A percentile compares a stretch with the other conserved stretches of the same genome.
Conservation (phyloP, 352 stramenopile genomes). For the Globisporangium yorkense region DNA sequence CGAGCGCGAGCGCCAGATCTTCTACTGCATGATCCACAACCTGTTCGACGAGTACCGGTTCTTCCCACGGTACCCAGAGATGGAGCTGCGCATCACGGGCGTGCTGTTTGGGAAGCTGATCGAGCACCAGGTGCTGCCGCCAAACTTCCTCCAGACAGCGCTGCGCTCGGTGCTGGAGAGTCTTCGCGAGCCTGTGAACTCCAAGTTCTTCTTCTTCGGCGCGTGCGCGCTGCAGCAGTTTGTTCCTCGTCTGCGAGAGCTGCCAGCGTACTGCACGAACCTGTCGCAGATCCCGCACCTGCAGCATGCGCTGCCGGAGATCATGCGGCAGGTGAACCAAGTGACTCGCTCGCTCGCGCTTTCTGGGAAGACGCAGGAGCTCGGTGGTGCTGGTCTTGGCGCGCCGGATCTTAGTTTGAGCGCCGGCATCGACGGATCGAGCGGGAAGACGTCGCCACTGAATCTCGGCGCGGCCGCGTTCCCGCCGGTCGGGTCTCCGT, state of each 20-base stretch:
- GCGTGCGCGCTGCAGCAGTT: slow-evolving; percentile 98
- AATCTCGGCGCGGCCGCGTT: slow-evolving; percentile 23
- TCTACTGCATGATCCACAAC: slow-evolving; percentile 99
- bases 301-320: slow-evolving; percentile 90
- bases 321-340: slow-evolving; percentile 86
- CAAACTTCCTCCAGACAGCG: slow-evolving; percentile 97
- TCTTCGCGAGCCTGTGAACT: slow-evolving; percentile 93
- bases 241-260: slow-evolving; percentile 93
- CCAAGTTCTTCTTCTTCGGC: slow-evolving; percentile 98
- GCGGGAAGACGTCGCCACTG: slow-evolving; percentile 14
- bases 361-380: slow-evolving; percentile 23
- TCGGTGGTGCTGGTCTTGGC: slow-evolving; percentile 1
- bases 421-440: slow-evolving; percentile 2
- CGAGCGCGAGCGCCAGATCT: slow-evolving; percentile 97
- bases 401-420: not conserved
- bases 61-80: slow-evolving; percentile 98
- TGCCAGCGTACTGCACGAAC: slow-evolving; percentile 97
- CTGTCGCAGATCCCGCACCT: slow-evolving; percentile 98
- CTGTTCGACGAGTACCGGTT: slow-evolving; percentile 99
- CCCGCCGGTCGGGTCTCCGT: slow-evolving; percentile 16
- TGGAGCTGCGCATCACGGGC: slow-evolving; percentile 97
- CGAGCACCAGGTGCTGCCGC: slow-evolving; percentile 96
- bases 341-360: slow-evolving; percentile 59
- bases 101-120: slow-evolving; percentile 98
- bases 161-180: slow-evolving; percentile 97